Evolutionary conservation across 2,329 filamentous ascomycete species (phyloP).

Genomic region (Elsinoe batatas): DNA sequence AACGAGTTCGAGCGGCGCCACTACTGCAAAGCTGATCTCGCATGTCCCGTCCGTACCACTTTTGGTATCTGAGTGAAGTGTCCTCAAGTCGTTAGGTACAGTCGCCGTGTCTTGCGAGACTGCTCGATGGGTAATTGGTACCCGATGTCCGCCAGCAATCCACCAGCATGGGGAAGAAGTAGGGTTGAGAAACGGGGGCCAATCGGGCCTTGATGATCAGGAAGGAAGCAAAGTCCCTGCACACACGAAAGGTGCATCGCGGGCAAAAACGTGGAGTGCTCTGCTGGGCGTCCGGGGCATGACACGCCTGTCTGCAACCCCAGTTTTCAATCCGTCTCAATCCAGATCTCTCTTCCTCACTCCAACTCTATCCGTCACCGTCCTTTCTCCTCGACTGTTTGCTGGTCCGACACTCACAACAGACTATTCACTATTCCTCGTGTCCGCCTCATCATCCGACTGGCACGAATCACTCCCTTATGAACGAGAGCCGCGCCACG

Average conservation of each 20-base stretch:
- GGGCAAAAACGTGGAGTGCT: conserved; percentile 2
- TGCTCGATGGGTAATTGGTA: not conserved
- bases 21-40: conserved; percentile 7
- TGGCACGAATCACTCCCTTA: not conserved
- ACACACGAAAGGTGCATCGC: not conserved
- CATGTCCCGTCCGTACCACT: conserved; percentile 7
- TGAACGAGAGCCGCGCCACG: not conserved
- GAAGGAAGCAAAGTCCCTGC: not conserved
- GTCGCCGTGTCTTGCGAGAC: not conserved
- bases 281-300: conserved; percentile 5
- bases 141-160: not conserved
- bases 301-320: conserved; percentile 4
- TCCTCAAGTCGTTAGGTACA: not conserved
- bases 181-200: conserved; percentile 1
- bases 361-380: not conserved
- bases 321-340: conserved; percentile 7
- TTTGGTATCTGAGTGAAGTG: not conserved
- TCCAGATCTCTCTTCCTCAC: not conserved
- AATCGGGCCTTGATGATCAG: not conserved
- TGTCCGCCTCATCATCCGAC: not conserved
- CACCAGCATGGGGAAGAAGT: not conserved
- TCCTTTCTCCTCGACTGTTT: not conserved
- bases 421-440: not conserved
- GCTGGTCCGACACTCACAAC: not conserved
- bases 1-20: conserved; percentile 3